These are phyloP conservation scores for Kluyveromyces starmeri DNA, from an alignment of 805 yeast species.

Conservation along the genomic window DNA sequence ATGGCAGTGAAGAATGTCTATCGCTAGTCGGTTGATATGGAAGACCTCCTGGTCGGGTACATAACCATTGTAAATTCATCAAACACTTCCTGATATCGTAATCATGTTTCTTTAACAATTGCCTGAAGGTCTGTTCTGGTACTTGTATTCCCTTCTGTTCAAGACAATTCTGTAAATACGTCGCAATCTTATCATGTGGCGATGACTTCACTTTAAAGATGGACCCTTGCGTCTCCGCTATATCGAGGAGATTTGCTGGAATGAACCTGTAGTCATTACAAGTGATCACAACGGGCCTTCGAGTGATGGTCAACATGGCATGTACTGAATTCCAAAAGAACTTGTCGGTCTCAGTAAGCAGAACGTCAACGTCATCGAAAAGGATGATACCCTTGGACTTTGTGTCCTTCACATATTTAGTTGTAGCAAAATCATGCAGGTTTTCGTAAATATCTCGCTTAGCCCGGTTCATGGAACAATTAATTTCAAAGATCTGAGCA, in stretches of 20 bases:
- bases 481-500: conserved; percentile 76
- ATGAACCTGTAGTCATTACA: conserved; percentile 42
- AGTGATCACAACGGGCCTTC: conserved; percentile 64
- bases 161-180: conserved; percentile 31
- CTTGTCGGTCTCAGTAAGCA: conserved; percentile 66
- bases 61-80: conserved; percentile 34
- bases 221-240: conserved; percentile 36
- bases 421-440: conserved; percentile 73
- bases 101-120: conserved; percentile 21
- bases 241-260: conserved; percentile 40
- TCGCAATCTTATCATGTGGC: conserved; percentile 16
- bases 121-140: conserved; percentile 23
- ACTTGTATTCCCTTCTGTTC: conserved; percentile 28
- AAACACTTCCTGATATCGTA: conserved; percentile 42
- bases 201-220: conserved; percentile 26
- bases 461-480: conserved; percentile 64
- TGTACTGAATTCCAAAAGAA: conserved; percentile 72
- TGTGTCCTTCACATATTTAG: conserved; percentile 59
- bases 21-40: background rate
- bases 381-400: conserved; percentile 55
- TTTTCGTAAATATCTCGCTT: conserved; percentile 58
- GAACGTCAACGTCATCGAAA: conserved; percentile 77
- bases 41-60: conserved; percentile 2
- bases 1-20: background rate
- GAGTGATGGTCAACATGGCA: conserved; percentile 48